phyloP scores from a whole-genome alignment of 441 rosid species.

The Geranium incanum region DNA sequence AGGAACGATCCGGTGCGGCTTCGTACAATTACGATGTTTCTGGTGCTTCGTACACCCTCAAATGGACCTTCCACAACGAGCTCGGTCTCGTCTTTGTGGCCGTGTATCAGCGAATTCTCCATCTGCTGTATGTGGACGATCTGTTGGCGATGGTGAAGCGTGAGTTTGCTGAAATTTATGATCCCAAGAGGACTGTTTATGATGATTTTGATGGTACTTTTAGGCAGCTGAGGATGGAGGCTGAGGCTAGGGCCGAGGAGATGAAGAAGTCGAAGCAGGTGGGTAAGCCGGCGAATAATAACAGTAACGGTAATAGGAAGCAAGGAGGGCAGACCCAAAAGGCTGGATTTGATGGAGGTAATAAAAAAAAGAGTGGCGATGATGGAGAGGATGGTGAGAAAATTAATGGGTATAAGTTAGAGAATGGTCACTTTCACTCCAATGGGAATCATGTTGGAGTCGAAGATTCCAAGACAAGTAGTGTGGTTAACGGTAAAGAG shows the following conservation, averaged over 20 bases:
- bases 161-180: conserved; percentile 69
- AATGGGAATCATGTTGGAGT: conserved; percentile 34
- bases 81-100: conserved; percentile 93
- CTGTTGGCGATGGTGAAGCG: conserved; percentile 64
- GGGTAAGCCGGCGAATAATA: conserved; percentile 41
- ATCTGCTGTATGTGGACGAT: conserved; percentile 80
- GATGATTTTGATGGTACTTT: conserved; percentile 67
- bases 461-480: conserved; percentile 40
- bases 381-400: conserved; percentile 49
- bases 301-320: conserved; percentile 29
- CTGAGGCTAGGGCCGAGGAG: conserved; percentile 84
- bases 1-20: conserved; percentile 83
- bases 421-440: conserved; percentile 65
- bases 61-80: conserved; percentile 92
- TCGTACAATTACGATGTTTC: conserved; percentile 67
- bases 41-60: conserved; percentile 80
- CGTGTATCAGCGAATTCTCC: conserved; percentile 86
- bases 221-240: conserved; percentile 88
- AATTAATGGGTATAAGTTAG: conserved; percentile 38
- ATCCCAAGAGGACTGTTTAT: conserved; percentile 53
- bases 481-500: conserved; percentile 65
- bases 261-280: conserved; percentile 58
- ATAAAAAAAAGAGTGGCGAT: conserved; percentile 36
- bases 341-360: conserved; percentile 56
- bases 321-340: conserved; percentile 47